Evolutionary conservation across 2,329 filamentous ascomycete genomes (phyloP), one percentile per base, ranked within the genome.

Genomic region (Microdochium nivale): DNA sequence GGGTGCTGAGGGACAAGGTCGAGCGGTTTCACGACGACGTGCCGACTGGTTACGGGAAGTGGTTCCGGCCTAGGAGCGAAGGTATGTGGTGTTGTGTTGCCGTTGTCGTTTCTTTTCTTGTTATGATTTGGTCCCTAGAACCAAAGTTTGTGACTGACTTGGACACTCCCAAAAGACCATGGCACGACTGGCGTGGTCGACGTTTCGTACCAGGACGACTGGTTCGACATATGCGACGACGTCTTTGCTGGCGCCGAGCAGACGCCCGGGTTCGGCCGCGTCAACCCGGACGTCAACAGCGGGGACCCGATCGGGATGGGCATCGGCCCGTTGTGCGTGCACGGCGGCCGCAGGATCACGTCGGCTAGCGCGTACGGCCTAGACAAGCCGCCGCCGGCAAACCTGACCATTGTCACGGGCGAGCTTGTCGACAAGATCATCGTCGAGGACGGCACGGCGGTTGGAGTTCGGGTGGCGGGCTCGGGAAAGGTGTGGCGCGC

Each of bases 11-110:
- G 35, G 35, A 40, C 49, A 65, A 61, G 40, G 63, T 81, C 27
- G 77, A 80, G 58, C 70, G 62, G 0, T 79, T 74, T 52, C 67
- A 76, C 52, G 61, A 64, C 3, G 58, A 65, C 24, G 54, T 71
- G 37, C 57, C 62, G 0, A 55, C 61, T 8, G 57, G 57, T 3
- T 56, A 59, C 30, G 50, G 55, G 50, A 67, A 72, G 49, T 74
- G 73, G 49, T 67, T 71, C 3, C 59, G 65, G 16, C 54, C 55
- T 5, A 52, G 47, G 8, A 43, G 32, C 10, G 48, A 57, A 50
- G 53, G 55, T 56, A 40, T 32, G 11, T 54, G 57, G 47, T 25
- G 54, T 53, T 21, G 40, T 32, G 4, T 14, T 23, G 24, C 8
- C 9, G n/a, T 21, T 2, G 14, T 30, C 3, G 23, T 2, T n/a